Conservation (phyloP, 1,284 basidiomycete species). For the Chalciporus sp. region DNA sequence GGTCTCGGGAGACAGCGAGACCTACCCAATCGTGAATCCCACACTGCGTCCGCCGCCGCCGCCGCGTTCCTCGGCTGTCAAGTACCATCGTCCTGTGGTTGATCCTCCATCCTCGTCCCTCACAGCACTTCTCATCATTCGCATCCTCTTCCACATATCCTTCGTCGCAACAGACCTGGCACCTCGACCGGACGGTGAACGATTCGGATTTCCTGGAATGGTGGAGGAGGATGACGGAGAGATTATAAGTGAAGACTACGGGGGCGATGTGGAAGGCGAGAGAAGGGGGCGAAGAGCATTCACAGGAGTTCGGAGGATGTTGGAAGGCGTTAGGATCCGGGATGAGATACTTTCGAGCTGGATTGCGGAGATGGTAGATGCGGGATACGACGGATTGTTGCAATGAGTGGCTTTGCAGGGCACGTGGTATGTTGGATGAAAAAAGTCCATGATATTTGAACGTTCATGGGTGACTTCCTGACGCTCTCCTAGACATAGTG, state of each 20-base stretch:
- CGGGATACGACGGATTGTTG: conserved; percentile 39
- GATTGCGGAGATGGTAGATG: conserved; percentile 79
- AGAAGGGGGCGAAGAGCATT: conserved; percentile 71
- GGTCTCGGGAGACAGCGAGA: conserved; percentile 51
- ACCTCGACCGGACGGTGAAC: conserved; percentile 73
- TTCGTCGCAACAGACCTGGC: conserved; percentile 72
- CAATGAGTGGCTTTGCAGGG: conserved; percentile 13
- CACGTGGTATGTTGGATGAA: background rate
- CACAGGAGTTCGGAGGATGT: conserved; percentile 54
- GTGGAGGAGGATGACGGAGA: conserved; percentile 66
- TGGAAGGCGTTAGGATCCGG: conserved; percentile 67
- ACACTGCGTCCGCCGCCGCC: conserved; percentile 67
- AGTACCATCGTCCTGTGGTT: conserved; percentile 53
- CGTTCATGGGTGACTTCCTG: background rate
- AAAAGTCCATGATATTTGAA: conserved; percentile 2
- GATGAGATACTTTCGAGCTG: conserved; percentile 75
- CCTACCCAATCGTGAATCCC: conserved; percentile 60
- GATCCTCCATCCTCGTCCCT: conserved; percentile 75
- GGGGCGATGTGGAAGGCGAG: conserved; percentile 63
- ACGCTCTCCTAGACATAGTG: background rate
- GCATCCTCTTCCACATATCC: conserved; percentile 73
- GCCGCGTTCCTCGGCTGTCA: conserved; percentile 56
- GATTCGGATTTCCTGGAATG: conserved; percentile 80
- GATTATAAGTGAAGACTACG: conserved; percentile 31
- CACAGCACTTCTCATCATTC: conserved; percentile 73